Evolutionary conservation across 768 basidiomycete genomes (phyloP), one percentile per base, ranked within the genome.

Genomic region (Leccinum ochraceum): DNA sequence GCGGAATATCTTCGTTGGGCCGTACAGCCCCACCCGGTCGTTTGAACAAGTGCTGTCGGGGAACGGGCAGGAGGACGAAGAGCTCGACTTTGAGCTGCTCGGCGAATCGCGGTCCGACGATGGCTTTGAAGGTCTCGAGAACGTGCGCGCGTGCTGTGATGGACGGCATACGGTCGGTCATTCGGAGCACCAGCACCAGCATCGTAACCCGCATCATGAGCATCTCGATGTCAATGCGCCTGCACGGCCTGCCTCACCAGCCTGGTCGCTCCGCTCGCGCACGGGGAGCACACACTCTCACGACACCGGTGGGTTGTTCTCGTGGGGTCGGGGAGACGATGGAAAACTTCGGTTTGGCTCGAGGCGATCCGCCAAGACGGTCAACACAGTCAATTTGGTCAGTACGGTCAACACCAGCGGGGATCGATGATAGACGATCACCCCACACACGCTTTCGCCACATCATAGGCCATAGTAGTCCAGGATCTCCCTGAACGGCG

Each of bases 91-190:
- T 68, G 92, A 95, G 76, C 77, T 94, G 34, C 88, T 94, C 66
- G 90, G 85, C 20, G 89, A 86, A 20, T 80, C 81, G 22, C 72
- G 83, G 63, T 89, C 86, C 13, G 91, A 92, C 64, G 87, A 87
- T 34, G 92, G 86, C 5, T 98, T 85, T 71, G 95, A 98, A 68
- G 95, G 94, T 0, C 74, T 98, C 57, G 95, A 98, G 78, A 98
- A 98, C 68, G 95, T 98, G 22, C 84, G 96, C 24, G 94, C 90
- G 1, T 95, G 92, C 72, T 94, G 92, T 67, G 91, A 93, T 71
- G 92, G 92, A 20, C 81, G 85, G 55, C 93, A 95, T 74, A 93
- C 92, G 1, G 91, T 95, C 17, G 91, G 92, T 0, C 48, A 22
- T 49, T 49, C 48, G 22, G 48, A 24, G 6, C 81, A 81, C 16